Base-by-base conservation (phyloP, 202 grass and related monocot genomes). In the Digitaria exilis region DNA sequence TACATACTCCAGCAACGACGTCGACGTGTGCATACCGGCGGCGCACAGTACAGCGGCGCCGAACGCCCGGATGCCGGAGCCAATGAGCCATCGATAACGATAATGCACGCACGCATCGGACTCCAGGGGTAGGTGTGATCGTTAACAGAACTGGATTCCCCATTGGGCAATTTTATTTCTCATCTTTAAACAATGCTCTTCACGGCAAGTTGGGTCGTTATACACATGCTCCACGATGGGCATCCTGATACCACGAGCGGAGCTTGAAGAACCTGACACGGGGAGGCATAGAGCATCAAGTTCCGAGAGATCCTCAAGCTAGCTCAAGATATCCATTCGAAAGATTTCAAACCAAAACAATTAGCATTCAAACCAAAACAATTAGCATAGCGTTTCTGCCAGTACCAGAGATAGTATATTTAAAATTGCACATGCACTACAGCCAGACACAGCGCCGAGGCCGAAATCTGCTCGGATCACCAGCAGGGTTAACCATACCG, bases 381-480 rank as follows among this genome's bases (percentile, higher is more conserved):
- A 32, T 51, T 4, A 39, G 11, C 13, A 66, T 21, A 14, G 30
- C 26, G 48, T 55, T 17, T 25, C 37, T 57, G 59, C 46, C 57
- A 4, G 68, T 13, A 29, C 29, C 41, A 28, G 6, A 12, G 65
- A 19, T 12, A 18, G 60, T 9, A 9, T 57, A 32, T 63, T 82
- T 78, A 22, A 17, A 52, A 51, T 64, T n/a, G 29, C 79, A 50
- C 65, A 49, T n/a, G 29, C 79, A 50, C 65, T 48, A 48, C 64
- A 30, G 34, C 37, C 64, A 30, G 34, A 44, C 6, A 28, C 22
- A 21, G 8, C 54, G 31, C 77, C 22, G 59, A 58, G 24, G 10
- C 42, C 71, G 39, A 69, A 66, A 62, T 29, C 57, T 3, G 82
- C 72, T 73, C 84, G 60, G 88, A 90, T 86, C n/a, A n/a, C n/a